phyloP scores from a whole-genome alignment of 257 asterid species.

The Lavandula angustifolia region DNA sequence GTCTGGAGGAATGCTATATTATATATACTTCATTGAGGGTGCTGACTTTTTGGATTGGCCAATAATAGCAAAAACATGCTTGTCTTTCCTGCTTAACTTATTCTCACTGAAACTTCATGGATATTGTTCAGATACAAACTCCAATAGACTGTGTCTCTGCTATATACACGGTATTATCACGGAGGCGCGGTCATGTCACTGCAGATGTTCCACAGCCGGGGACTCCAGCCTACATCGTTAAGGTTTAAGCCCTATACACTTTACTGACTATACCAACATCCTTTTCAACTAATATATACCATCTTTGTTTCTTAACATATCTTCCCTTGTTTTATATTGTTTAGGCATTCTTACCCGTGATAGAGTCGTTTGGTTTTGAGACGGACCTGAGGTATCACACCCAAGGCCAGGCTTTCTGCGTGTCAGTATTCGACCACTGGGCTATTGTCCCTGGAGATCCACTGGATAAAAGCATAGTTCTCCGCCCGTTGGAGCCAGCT shows the following conservation, averaged over 20 bases:
- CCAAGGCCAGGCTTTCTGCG: constrained; percentile 93
- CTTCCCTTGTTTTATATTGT: constrained; percentile 16
- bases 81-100: constrained; percentile 11
- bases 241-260: constrained; percentile 48
- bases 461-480: constrained; percentile 84
- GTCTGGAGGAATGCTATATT: no score
- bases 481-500: constrained; percentile 96
- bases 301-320: not conserved
- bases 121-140: constrained; percentile 76
- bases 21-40: not conserved
- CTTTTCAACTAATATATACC: not conserved
- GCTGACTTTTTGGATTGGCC: not conserved
- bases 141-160: constrained; percentile 98
- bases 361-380: constrained; percentile 95
- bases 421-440: constrained; percentile 94
- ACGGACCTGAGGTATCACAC: constrained; percentile 97
- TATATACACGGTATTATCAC: constrained; percentile 83
- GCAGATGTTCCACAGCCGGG: constrained; percentile 98
- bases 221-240: constrained; percentile 92
- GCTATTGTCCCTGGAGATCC: constrained; percentile 98
- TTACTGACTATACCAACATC: not conserved
- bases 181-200: constrained; percentile 97
- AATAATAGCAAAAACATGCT: not conserved
- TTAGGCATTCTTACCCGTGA: constrained; percentile 93
- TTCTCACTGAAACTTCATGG: constrained; percentile 30